phyloP scores from a whole-genome alignment of 805 yeast species.

The Ogataea paraovalis region DNA sequence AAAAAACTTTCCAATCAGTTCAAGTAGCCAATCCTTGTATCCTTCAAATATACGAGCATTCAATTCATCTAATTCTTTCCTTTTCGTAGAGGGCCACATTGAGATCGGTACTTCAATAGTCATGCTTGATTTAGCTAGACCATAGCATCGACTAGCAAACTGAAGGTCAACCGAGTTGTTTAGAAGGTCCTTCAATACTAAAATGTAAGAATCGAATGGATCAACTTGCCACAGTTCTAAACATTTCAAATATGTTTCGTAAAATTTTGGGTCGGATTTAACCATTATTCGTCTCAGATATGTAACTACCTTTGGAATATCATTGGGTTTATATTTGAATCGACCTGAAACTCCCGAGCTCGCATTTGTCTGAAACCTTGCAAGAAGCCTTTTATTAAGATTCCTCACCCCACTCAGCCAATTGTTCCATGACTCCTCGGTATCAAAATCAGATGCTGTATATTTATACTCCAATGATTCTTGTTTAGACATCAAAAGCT shows the following conservation, averaged over 20 bases:
- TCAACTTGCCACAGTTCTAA: conserved; percentile 31
- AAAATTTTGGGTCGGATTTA: conserved; percentile 20
- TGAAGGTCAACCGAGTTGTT: conserved; percentile 15
- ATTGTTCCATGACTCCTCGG: conserved; percentile 7
- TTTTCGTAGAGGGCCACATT: conserved; percentile 26
- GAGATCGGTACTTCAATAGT: conserved; percentile 18
- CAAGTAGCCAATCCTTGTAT: conserved; percentile 8
- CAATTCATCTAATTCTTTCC: conserved; percentile 10
- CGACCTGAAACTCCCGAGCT: background rate
- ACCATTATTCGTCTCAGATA: conserved; percentile 15
- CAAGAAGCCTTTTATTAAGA: conserved; percentile 3
- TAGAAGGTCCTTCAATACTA: conserved; percentile 12
- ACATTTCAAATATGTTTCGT: conserved; percentile 25
- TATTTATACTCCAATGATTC: conserved; percentile 8
- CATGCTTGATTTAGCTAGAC: conserved; percentile 24
- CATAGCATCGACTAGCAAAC: conserved; percentile 19
- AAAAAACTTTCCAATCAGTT: conserved; percentile 16
- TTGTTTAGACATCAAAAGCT: conserved; percentile 4
- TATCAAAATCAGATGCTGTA: conserved; percentile 9
- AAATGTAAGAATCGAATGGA: conserved; percentile 24
- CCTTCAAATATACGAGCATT: conserved; percentile 14
- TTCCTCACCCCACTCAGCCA: conserved; percentile 9
- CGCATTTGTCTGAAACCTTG: conserved; percentile 1
- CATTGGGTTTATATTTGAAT: conserved; percentile 14
- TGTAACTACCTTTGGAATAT: conserved; percentile 10